Conservation (phyloP, 176 grass and related monocot genomes). For the Zoysia japonica region DNA sequence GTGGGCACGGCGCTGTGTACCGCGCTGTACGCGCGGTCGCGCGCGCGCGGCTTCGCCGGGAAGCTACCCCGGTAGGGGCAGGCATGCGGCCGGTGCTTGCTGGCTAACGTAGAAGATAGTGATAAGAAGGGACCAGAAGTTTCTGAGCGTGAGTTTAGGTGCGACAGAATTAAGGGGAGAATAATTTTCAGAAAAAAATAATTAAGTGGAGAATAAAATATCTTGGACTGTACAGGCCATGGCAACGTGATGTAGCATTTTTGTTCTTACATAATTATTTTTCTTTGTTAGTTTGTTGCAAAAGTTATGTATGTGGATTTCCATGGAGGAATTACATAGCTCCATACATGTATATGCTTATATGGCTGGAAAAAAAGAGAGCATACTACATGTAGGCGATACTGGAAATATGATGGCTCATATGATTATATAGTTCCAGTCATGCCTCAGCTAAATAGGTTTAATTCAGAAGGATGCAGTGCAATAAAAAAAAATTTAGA, state of each 20-base stretch:
- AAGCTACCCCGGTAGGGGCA: constrained; percentile 4
- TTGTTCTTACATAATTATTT: background rate
- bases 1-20: constrained; percentile 63
- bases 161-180: constrained; percentile 20
- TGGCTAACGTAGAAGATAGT: constrained; percentile 20
- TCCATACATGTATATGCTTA: constrained; percentile 9
- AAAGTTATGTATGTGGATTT: background rate
- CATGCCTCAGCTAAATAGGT: too few species aligned
- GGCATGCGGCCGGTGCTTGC: too few species aligned
- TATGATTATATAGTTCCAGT: too few species aligned
- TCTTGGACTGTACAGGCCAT: background rate
- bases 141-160: constrained; percentile 26
- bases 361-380: background rate
- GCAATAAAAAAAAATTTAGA: too few species aligned
- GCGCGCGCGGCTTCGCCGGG: constrained; percentile 32
- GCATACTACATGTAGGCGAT: background rate
- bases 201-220: constrained; percentile 29
- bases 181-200: constrained; percentile 1
- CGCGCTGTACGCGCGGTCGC: constrained; percentile 55
- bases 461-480: too few species aligned
- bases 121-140: constrained; percentile 26
- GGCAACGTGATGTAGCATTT: constrained; percentile 28
- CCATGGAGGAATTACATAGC: constrained; percentile 12
- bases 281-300: constrained; percentile 19
- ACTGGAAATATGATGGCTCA: background rate